Evolutionary conservation across 352 stramenopile species (phyloP).

Genomic region (Globisporangium takayamanum): DNA sequence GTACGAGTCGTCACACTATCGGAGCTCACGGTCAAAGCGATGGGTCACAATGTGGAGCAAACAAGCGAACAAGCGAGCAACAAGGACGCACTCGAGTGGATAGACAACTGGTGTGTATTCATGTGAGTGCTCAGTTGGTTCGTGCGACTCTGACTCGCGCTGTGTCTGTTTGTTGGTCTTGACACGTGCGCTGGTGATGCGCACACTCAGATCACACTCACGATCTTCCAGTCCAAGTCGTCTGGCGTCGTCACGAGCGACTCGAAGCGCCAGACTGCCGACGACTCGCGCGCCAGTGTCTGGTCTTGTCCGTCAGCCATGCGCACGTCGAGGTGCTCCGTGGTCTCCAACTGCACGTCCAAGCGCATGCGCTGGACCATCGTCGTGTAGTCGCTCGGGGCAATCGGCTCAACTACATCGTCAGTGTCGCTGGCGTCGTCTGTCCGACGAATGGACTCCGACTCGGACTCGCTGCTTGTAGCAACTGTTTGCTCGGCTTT

Average conservation of each 20-base stretch:
- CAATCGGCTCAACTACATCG: not conserved
- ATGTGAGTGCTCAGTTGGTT: not conserved
- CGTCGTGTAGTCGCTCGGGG: slow-evolving; percentile 17
- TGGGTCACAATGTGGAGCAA: too few species aligned
- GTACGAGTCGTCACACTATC: too few species aligned
- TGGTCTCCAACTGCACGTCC: slow-evolving; percentile 31
- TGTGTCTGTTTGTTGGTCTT: too few species aligned
- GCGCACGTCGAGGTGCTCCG: slow-evolving; percentile 35
- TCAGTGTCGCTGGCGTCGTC: slow-evolving; percentile 5
- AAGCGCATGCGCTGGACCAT: slow-evolving; percentile 36
- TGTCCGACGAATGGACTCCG: too few species aligned
- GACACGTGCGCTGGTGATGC: too few species aligned
- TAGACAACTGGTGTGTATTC: too few species aligned
- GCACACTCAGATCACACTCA: slow-evolving; percentile 15
- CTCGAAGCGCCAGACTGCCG: slow-evolving; percentile 43
- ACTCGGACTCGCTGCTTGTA: too few species aligned
- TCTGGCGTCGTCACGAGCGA: slow-evolving; percentile 47
- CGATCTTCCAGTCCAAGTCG: slow-evolving; percentile 62
- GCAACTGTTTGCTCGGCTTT: slow-evolving; percentile 33
- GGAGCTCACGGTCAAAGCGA: too few species aligned
- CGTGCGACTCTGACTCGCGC: too few species aligned
- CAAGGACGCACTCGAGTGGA: too few species aligned
- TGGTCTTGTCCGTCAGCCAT: slow-evolving; percentile 22
- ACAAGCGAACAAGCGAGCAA: too few species aligned
- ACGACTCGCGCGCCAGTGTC: slow-evolving; percentile 22